These are phyloP conservation scores for Fraxinus pennsylvanica DNA, from an alignment of 257 asterid species.

Conservation along the genomic window DNA sequence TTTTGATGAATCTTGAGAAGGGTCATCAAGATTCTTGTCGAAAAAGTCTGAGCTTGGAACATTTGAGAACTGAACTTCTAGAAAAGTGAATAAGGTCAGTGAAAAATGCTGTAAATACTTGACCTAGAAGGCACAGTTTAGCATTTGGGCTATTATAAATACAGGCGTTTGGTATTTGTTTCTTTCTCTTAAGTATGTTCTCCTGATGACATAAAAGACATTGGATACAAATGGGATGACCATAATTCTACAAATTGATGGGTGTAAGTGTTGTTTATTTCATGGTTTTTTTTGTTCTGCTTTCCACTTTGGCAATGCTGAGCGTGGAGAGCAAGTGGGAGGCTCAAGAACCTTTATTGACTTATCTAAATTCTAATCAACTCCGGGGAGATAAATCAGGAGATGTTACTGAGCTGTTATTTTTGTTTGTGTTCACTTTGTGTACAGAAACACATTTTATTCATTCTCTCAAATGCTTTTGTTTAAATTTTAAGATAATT, in stretches of 20 bases:
- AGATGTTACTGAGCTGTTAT: conserved; percentile 47
- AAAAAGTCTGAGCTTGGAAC: conserved; percentile 19
- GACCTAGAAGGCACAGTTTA: conserved; percentile 14
- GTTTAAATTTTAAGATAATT: background rate
- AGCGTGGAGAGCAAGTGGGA: conserved; percentile 44
- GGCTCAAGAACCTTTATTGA: conserved; percentile 45
- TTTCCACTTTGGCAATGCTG: conserved; percentile 36
- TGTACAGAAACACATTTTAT: background rate
- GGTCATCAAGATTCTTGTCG: conserved; percentile 27
- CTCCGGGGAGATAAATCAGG: conserved; percentile 51
- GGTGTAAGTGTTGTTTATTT: conserved; percentile 41
- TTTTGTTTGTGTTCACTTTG: conserved; percentile 22
- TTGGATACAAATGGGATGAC: conserved; percentile 41
- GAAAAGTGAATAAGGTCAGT: conserved; percentile 26
- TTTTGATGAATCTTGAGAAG: conserved; percentile 15
- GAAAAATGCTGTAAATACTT: conserved; percentile 25
- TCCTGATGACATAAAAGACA: conserved; percentile 54
- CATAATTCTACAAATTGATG: conserved; percentile 46
- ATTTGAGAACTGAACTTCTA: conserved; percentile 23
- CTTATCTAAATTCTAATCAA: conserved; percentile 33
- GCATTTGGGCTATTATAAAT: background rate
- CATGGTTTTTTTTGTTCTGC: conserved; percentile 44
- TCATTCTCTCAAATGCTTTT: background rate
- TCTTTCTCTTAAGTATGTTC: conserved; percentile 25
- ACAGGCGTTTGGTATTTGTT: conserved; percentile 22